phyloP scores from a whole-genome alignment of 257 asterid genomes.

The Ballota nigra region DNA sequence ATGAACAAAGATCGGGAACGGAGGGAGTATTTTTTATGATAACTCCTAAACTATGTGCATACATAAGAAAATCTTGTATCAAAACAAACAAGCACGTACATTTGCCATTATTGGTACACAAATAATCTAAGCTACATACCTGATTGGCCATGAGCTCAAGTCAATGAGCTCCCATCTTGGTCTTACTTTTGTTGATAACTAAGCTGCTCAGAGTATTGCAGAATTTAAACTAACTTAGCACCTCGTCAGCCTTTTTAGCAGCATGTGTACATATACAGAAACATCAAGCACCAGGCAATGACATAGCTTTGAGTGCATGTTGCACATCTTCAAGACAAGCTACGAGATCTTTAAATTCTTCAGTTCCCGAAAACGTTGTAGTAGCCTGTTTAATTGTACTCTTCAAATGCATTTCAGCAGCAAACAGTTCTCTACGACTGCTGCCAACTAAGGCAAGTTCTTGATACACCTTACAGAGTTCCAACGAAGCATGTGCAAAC shows the following conservation, averaged over 20 bases:
- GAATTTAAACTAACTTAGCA: not conserved
- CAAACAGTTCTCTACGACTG: conserved; percentile 56
- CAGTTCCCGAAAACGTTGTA: conserved; percentile 42
- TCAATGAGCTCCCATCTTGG: not conserved
- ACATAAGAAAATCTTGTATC: not conserved
- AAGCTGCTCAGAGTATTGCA: not conserved
- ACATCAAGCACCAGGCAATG: conserved; percentile 32
- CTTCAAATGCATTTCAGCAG: conserved; percentile 93
- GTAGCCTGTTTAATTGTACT: conserved; percentile 71
- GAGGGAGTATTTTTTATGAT: no score
- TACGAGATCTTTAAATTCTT: conserved; percentile 51
- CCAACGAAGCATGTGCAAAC: conserved; percentile 79
- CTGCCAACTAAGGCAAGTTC: conserved; percentile 46
- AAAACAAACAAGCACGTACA: not conserved
- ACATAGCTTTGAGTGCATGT: conserved; percentile 35
- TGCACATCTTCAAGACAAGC: conserved; percentile 72
- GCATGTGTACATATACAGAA: not conserved
- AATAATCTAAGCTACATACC: not conserved
- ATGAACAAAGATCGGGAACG: no score
- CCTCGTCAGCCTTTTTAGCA: not conserved
- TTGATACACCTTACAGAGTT: conserved; percentile 69
- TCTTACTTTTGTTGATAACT: not conserved
- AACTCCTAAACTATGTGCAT: not conserved
- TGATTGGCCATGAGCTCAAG: not conserved
- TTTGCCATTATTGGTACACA: not conserved